Conservation (phyloP, 352 stramenopile species). For the Globisporangium alternatum region DNA sequence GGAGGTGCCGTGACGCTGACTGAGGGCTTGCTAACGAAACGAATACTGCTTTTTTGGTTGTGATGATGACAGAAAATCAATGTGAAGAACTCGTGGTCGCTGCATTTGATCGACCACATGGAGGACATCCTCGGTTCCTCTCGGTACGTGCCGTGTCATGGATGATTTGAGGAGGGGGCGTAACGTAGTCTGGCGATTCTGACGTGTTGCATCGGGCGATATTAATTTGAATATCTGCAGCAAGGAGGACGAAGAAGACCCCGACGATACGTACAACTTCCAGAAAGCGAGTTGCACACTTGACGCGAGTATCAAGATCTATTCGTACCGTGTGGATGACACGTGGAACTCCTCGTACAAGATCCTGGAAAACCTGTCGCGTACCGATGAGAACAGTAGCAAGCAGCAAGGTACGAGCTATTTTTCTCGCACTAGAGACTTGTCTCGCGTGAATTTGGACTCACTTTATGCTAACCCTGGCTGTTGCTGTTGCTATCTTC, state of each 20-base stretch:
- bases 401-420: constrained; percentile 31
- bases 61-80: constrained; percentile 92
- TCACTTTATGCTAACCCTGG: neutral
- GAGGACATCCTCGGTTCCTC: constrained; percentile 88
- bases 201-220: neutral
- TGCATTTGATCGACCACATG: constrained; percentile 98
- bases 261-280: constrained; percentile 91
- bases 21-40: neutral
- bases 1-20: neutral
- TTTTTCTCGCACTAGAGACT: neutral
- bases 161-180: neutral
- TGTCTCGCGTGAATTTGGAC: neutral
- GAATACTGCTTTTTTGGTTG: neutral
- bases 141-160: constrained; percentile 29
- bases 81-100: constrained; percentile 95
- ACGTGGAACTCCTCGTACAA: constrained; percentile 97
- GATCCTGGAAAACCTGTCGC: constrained; percentile 97
- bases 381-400: constrained; percentile 48
- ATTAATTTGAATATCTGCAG: neutral
- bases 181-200: neutral
- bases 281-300: constrained; percentile 97
- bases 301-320: constrained; percentile 99
- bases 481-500: neutral
- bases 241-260: constrained; percentile 31
- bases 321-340: constrained; percentile 98